These are phyloP conservation scores for Geotrichum candidum DNA, from an alignment of 1,139 yeast genomes.

Conservation along the genomic window DNA sequence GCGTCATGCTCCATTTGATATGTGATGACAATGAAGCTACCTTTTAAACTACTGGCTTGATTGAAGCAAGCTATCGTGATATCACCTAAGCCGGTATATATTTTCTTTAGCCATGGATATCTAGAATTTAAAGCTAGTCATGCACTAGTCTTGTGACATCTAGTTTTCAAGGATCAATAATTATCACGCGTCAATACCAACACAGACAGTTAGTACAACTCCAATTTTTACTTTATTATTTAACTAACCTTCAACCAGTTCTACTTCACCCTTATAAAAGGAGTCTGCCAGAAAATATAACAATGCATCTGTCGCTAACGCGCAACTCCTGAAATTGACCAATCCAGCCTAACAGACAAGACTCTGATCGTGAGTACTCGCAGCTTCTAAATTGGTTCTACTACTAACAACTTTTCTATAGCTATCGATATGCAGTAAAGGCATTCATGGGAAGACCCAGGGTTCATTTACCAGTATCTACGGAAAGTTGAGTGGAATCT, in stretches of 20 bases:
- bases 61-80: neutral
- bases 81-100: neutral
- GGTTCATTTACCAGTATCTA: neutral
- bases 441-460: neutral
- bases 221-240: too few relatives aligned
- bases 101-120: neutral
- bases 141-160: too few relatives aligned
- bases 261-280: neutral
- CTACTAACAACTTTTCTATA: neutral
- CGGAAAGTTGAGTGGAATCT: neutral
- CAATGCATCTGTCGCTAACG: neutral
- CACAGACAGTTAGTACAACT: too few relatives aligned
- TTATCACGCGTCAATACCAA: too few relatives aligned
- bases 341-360: neutral
- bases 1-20: neutral
- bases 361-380: neutral
- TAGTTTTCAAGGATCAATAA: too few relatives aligned
- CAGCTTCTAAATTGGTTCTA: neutral
- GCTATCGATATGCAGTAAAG: neutral
- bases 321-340: neutral
- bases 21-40: neutral
- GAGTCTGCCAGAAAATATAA: neutral
- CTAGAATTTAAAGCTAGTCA: neutral
- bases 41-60: neutral
- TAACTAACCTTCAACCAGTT: too few relatives aligned